Evolutionary conservation across 1,139 yeast genomes (phyloP).

Genomic region (Blastobotrys indianensis): DNA sequence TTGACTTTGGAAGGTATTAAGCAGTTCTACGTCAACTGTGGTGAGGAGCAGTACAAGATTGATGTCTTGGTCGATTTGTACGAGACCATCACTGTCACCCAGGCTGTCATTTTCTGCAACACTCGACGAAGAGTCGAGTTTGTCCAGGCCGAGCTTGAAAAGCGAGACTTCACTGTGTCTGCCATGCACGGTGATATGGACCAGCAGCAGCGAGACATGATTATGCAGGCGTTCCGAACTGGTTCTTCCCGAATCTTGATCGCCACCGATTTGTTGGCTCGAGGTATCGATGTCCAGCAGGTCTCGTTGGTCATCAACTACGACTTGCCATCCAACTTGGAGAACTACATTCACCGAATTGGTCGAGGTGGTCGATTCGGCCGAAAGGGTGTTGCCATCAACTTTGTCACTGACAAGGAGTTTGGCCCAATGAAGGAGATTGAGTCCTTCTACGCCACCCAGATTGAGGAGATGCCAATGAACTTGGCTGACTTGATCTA

Average conservation of each 20-base stretch:
- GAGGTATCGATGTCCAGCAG: conserved; percentile 97
- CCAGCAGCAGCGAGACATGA: conserved; percentile 82
- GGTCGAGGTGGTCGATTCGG: conserved; percentile 97
- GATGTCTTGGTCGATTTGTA: conserved; percentile 90
- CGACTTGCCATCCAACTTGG: conserved; percentile 79
- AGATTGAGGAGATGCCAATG: conserved; percentile 84
- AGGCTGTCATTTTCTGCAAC: conserved; percentile 93
- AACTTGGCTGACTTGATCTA: conserved; percentile 33
- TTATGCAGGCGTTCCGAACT: conserved; percentile 70
- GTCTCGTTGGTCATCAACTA: conserved; percentile 92
- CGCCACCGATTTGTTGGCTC: conserved; percentile 96
- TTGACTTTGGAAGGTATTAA: conserved; percentile 84
- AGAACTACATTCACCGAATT: conserved; percentile 87
- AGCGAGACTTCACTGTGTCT: conserved; percentile 80
- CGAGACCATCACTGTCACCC: conserved; percentile 91
- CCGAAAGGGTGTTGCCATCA: conserved; percentile 90
- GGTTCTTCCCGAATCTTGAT: conserved; percentile 68
- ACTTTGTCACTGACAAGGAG: conserved; percentile 74
- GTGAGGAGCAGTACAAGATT: conserved; percentile 91
- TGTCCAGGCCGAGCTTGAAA: conserved; percentile 71
- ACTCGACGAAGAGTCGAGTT: conserved; percentile 90
- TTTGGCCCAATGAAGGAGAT: conserved; percentile 54
- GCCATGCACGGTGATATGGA: conserved; percentile 98
- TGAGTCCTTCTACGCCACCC: conserved; percentile 70
- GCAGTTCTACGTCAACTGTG: conserved; percentile 81